A percentile compares a stretch with the other conserved stretches of the same genome.
Conservation (phyloP, 257 asterid species). For the Capsicum pubescens region DNA sequence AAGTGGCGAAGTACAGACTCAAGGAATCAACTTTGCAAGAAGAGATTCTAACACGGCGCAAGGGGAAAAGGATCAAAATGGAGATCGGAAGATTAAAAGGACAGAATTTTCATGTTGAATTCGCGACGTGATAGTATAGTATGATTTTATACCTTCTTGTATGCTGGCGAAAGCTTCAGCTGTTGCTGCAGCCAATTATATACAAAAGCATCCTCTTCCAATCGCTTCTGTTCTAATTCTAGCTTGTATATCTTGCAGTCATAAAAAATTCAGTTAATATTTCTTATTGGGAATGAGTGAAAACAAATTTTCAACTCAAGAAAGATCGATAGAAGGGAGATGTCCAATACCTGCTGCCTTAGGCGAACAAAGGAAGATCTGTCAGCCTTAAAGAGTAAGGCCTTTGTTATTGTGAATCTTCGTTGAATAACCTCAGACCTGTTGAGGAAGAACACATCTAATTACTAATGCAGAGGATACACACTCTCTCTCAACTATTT, state of each 20-base stretch:
- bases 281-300: background rate
- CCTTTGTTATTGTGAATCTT: slow-evolving; percentile 70
- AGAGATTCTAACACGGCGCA: background rate
- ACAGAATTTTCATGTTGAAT: background rate
- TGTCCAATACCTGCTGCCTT: slow-evolving; percentile 66
- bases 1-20: background rate
- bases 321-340: slow-evolving; percentile 13
- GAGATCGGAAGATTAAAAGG: background rate
- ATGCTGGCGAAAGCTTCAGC: slow-evolving; percentile 76
- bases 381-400: slow-evolving; percentile 73
- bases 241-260: slow-evolving; percentile 54
- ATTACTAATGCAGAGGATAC: background rate
- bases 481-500: background rate
- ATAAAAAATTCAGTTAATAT: background rate
- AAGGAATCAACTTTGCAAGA: slow-evolving; percentile 16
- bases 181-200: slow-evolving; percentile 90
- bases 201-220: slow-evolving; percentile 81
- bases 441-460: slow-evolving; percentile 31
- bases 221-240: slow-evolving; percentile 79
- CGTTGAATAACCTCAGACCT: slow-evolving; percentile 77
- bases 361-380: slow-evolving; percentile 75
- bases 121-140: background rate
- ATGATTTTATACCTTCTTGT: slow-evolving; percentile 63
- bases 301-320: slow-evolving; percentile 19
- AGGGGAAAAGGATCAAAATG: background rate